Conservation (phyloP, 768 basidiomycete genomes). For the Trametes meyenii region DNA sequence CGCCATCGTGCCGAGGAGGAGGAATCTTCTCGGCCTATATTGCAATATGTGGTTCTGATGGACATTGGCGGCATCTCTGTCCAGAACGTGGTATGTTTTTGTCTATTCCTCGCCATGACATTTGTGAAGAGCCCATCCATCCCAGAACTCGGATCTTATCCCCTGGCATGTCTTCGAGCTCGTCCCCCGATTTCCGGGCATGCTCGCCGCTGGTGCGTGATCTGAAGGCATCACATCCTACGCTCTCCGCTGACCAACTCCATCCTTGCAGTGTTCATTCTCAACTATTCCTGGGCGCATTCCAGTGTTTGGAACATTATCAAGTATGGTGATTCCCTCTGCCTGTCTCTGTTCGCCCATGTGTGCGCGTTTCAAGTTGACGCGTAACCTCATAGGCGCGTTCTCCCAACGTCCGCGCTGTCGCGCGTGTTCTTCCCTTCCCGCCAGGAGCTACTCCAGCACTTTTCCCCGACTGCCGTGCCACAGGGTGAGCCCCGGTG, state of each 20-base stretch:
- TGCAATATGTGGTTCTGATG: slow-evolving; percentile 71
- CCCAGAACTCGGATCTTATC: slow-evolving; percentile 61
- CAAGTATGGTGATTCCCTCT: slow-evolving; percentile 48
- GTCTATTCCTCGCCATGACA: neutral
- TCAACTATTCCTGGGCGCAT: slow-evolving; percentile 78
- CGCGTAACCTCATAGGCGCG: slow-evolving; percentile 46
- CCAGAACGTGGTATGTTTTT: slow-evolving; percentile 53
- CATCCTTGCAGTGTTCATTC: slow-evolving; percentile 56
- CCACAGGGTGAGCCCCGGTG: slow-evolving; percentile 54
- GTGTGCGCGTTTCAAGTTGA: slow-evolving; percentile 6
- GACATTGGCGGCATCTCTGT: slow-evolving; percentile 62
- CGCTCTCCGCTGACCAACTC: slow-evolving; percentile 1
- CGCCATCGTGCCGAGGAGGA: slow-evolving; percentile 32
- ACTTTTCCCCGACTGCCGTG: slow-evolving; percentile 53
- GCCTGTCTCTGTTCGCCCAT: neutral
- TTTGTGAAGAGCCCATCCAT: slow-evolving; percentile 15
- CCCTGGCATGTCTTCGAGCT: slow-evolving; percentile 68
- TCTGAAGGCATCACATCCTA: neutral
- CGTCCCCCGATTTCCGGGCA: slow-evolving; percentile 72
- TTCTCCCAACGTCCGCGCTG: slow-evolving; percentile 61
- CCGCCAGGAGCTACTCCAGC: slow-evolving; percentile 53
- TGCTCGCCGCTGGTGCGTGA: slow-evolving; percentile 68
- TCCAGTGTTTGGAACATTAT: slow-evolving; percentile 66
- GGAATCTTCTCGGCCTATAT: slow-evolving; percentile 37
- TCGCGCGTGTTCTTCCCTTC: slow-evolving; percentile 70